phyloP scores from a whole-genome alignment of 176 grass and related monocot genomes.

The Hordeum marinum region DNA sequence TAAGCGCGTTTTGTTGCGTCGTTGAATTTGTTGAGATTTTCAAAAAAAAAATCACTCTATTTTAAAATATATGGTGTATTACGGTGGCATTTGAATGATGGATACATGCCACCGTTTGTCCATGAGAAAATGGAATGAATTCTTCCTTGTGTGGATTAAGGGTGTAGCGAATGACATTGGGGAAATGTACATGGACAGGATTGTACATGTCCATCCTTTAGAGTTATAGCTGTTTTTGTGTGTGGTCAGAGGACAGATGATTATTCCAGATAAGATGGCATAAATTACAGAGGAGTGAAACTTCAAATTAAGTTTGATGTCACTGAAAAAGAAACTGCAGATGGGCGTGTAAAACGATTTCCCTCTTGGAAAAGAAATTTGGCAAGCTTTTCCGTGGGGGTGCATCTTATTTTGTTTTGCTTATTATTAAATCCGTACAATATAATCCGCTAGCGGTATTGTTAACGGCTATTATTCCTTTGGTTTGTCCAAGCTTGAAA shows the following conservation, averaged over 20 bases:
- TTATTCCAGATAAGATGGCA: background rate
- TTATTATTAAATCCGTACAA: background rate
- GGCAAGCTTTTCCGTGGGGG: background rate
- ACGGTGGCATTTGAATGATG: background rate
- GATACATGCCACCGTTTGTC: background rate
- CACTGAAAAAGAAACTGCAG: background rate
- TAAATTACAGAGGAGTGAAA: background rate
- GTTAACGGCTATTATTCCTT: background rate
- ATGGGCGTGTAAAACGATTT: background rate
- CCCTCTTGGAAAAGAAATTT: background rate
- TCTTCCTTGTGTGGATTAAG: background rate
- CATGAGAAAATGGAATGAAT: background rate
- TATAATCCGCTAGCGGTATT: background rate
- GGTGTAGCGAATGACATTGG: background rate
- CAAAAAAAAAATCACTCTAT: too few relatives aligned
- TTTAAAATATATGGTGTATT: too few relatives aligned
- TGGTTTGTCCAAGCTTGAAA: slow-evolving; percentile 18
- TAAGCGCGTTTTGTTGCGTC: too few relatives aligned
- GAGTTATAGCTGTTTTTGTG: background rate
- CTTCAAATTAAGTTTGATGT: background rate
- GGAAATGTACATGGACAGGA: too few relatives aligned
- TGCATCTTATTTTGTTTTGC: slow-evolving; percentile 9
- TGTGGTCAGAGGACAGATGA: background rate
- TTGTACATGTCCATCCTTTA: background rate
- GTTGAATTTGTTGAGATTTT: too few relatives aligned